Evolutionary conservation across 106 monocot genomes (phyloP).

Genomic region (Triglochin maritima): DNA sequence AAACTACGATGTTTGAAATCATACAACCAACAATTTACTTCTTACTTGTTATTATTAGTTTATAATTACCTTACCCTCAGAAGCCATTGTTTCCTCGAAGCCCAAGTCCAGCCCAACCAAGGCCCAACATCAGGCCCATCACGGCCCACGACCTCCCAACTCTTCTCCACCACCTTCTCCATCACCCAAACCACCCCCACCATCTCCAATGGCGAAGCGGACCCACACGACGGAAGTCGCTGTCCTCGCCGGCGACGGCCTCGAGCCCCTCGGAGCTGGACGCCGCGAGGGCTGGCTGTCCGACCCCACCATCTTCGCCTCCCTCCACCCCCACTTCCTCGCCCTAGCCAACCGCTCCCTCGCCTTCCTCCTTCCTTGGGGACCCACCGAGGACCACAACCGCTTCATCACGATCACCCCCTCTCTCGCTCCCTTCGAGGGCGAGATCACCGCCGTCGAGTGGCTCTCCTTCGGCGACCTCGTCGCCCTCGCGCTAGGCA

Average conservation of each 20-base stretch:
- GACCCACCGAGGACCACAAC: slow-evolving; percentile 1
- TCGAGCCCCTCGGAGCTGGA: slow-evolving; percentile 39
- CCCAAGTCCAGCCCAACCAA: too few relatives aligned
- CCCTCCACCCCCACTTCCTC: slow-evolving; percentile 43
- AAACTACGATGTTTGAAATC: too few relatives aligned
- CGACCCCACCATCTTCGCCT: slow-evolving; percentile 39
- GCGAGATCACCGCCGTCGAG: slow-evolving; percentile 50
- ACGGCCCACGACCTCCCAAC: too few relatives aligned
- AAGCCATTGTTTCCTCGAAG: too few relatives aligned
- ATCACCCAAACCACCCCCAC: not conserved
- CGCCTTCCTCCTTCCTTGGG: slow-evolving; percentile 33
- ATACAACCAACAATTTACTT: too few relatives aligned
- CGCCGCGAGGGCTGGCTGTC: slow-evolving; percentile 73
- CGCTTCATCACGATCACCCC: slow-evolving; percentile 37
- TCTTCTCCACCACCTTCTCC: too few relatives aligned
- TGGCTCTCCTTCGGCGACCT: slow-evolving; percentile 55
- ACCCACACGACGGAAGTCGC: slow-evolving; percentile 45
- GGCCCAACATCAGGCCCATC: too few relatives aligned
- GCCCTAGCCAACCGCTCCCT: slow-evolving; percentile 45
- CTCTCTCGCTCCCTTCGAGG: slow-evolving; percentile 39
- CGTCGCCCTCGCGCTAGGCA: slow-evolving; percentile 54
- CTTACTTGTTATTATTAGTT: too few relatives aligned
- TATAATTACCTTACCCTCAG: too few relatives aligned
- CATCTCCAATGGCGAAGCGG: slow-evolving; percentile 46
- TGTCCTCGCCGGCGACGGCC: slow-evolving; percentile 22